Conservation (phyloP, 2,329 filamentous ascomycete species). For the Beauveria pseudobassiana region DNA sequence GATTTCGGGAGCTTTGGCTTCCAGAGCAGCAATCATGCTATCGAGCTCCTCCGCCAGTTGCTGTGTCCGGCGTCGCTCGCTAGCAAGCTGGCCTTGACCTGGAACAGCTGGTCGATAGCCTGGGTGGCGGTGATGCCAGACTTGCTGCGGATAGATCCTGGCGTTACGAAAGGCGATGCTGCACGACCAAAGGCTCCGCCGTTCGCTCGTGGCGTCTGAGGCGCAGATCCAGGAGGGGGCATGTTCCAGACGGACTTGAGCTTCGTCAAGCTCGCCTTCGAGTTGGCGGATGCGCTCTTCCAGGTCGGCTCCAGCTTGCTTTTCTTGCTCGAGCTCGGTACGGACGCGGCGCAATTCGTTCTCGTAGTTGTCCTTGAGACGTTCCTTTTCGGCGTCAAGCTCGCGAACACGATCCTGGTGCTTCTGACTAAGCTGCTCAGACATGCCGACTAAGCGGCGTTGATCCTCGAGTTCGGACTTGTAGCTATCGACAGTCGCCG, state of each 20-base stretch:
- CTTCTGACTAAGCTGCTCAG: slow-evolving; percentile 66
- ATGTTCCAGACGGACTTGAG: slow-evolving; percentile 42
- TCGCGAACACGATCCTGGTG: slow-evolving; percentile 64
- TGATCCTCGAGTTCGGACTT: slow-evolving; percentile 78
- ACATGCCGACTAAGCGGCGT: slow-evolving; percentile 73
- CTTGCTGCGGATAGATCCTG: slow-evolving; percentile 49
- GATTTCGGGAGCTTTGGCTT: slow-evolving; percentile 80
- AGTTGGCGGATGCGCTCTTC: slow-evolving; percentile 43
- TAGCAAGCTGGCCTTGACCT: slow-evolving; percentile 64
- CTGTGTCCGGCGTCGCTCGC: slow-evolving; percentile 65
- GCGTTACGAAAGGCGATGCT: slow-evolving; percentile 56
- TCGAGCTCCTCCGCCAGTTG: slow-evolving; percentile 72
- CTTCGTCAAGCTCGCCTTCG: slow-evolving; percentile 45
- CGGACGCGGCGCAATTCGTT: slow-evolving; percentile 49
- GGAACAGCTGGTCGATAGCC: slow-evolving; percentile 56
- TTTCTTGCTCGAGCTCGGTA: slow-evolving; percentile 50
- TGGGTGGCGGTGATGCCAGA: slow-evolving; percentile 52
- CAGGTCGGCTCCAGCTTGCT: slow-evolving; percentile 36
- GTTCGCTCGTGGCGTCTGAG: slow-evolving; percentile 55
- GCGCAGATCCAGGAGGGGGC: slow-evolving; percentile 39
- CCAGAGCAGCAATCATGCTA: slow-evolving; percentile 76
- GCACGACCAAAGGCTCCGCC: slow-evolving; percentile 45
- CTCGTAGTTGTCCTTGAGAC: slow-evolving; percentile 57
- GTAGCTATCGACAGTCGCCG: slow-evolving; percentile 78
- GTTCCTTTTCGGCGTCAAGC: slow-evolving; percentile 55